phyloP scores from a whole-genome alignment of 1,284 basidiomycete genomes.

The Ceratobasidium sp. region DNA sequence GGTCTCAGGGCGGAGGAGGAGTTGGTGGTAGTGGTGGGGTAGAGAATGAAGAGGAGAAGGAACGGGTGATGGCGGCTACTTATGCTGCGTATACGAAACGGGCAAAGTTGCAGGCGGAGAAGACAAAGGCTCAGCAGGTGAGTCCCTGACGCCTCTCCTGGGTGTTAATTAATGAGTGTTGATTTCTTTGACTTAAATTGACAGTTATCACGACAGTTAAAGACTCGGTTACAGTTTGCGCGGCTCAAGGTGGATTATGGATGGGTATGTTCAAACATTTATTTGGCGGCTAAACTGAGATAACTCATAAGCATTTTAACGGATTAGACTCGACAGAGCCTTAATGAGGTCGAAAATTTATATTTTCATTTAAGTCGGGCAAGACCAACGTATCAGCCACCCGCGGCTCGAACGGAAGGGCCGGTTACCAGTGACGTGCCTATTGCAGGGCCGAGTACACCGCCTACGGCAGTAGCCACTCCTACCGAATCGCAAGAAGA shows the following conservation, averaged over 20 bases:
- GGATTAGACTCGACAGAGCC: slow-evolving; percentile 63
- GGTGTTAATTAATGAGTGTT: background rate
- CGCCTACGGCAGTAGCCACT: slow-evolving; percentile 14
- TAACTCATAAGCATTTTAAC: slow-evolving; percentile 47
- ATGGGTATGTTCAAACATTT: slow-evolving; percentile 68
- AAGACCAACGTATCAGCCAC: slow-evolving; percentile 20
- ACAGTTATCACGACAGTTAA: slow-evolving; percentile 76
- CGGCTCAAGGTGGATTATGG: slow-evolving; percentile 83
- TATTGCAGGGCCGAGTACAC: slow-evolving; percentile 8
- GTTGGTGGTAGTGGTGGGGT: background rate
- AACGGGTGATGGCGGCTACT: slow-evolving; percentile 41
- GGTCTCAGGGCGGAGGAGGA: background rate
- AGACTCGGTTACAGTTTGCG: slow-evolving; percentile 81
- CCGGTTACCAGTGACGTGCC: background rate
- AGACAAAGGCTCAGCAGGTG: slow-evolving; percentile 75
- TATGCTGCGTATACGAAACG: slow-evolving; percentile 44
- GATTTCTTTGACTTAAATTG: slow-evolving; percentile 53
- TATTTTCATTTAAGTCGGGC: slow-evolving; percentile 76
- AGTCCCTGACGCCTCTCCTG: slow-evolving; percentile 53
- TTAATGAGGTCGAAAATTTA: slow-evolving; percentile 83
- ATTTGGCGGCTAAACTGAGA: slow-evolving; percentile 4
- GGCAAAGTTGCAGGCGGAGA: slow-evolving; percentile 59
- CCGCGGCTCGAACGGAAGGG: background rate
- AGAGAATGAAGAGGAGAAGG: slow-evolving; percentile 36
- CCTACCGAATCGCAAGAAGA: slow-evolving; percentile 16